Base-by-base conservation (phyloP, 164 flowering plant species). In the Sextonia rubra region DNA sequence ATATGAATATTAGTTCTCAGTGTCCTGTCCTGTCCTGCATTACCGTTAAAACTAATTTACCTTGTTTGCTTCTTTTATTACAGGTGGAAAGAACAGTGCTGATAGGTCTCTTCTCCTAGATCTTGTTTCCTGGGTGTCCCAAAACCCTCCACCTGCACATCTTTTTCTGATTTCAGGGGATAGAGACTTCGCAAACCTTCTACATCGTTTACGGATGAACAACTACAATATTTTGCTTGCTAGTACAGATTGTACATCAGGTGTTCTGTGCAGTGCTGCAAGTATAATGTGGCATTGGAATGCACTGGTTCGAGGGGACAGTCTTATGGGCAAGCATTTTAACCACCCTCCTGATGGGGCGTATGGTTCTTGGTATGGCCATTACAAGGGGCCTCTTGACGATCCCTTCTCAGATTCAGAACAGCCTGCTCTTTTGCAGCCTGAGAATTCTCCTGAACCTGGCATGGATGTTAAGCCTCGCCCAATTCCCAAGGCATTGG, bases 101-200 rank as follows among this genome's bases (percentile, higher is more conserved):
- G 97, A 92, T 79, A 88, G 87, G 76, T 87, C 90, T 62, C 90
- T 90, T 75, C 80, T 90, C 23, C 74, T 86, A 23, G 93, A 91
- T 77, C 91, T 95, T 29, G 79, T 88, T 84, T 83, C 75, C 75
- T 92, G 99, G 99, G 90, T 86, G 62, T 85, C 91, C 55, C 96
- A 88, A 72, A 90, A 95, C 77, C 99, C 99, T 62, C 98, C 99
- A 48, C 99, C 99, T 22, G 97, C 93, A 20, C 98, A 95, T 79
- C 80, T 95, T 74, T 88, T 95, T 67, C 71, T 95, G 48, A 91
- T 95, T 67, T 91, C 99, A n/a, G 89, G 94, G 29, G 98, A 95
- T 72, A 74, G 80, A 69, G 98, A 87, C 77, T 90, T 91, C 69
- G 86, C 98, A 6, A 80, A 78, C 70, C 75, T 83, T 70, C 79